Evolutionary conservation across 1,284 basidiomycete genomes (phyloP), one percentile per base, ranked within the genome.

Genomic region (Meripilus lineatus): DNA sequence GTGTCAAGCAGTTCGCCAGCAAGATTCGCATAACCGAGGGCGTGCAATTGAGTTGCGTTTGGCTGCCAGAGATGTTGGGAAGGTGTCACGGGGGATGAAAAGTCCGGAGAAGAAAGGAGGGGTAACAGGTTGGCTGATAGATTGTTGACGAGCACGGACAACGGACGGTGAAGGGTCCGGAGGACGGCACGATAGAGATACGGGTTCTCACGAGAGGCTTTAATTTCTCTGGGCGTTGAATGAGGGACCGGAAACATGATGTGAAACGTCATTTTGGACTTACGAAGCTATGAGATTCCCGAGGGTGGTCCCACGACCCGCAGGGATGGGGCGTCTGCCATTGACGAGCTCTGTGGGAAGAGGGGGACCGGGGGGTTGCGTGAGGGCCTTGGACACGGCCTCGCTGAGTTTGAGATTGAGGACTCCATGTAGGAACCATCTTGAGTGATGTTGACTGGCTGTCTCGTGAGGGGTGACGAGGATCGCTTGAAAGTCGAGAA

Each of bases 381-480:
- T 70, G 33, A 89, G 68, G 2, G 84, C 81, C 64, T 78, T 86
- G 36, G 84, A 80, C n/a, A 86, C 83, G 0, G 82, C 85, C 61
- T 90, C 87, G 56, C 80, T 87, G 32, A 90, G 69, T 59, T 82
- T 87, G 45, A 89, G 69, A 52, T 79, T 72, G 38, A 89, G 74
- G 42, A 79, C 75, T 88, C 83, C 47, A 89, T 71, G 61, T 88
- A 89, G 4, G 83, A 84, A 42, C 82, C 83, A 58, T 88, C 85
- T 55, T 86, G 85, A 30, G 82, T 66, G 32, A 83, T 72, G 6
- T 77, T 67, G 3, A 69, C 54, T 2, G 74, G 69, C 32, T 67
- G 56, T 0, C 68, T 57, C 10, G 61, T 58, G 3, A 69, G 51
- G 3, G 62, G 55, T 15, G 69, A 50, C 5, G 50, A 42, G 21